Base-by-base conservation (phyloP, 192 early-diverging fungal species). In the Haplosporangium gracile region DNA sequence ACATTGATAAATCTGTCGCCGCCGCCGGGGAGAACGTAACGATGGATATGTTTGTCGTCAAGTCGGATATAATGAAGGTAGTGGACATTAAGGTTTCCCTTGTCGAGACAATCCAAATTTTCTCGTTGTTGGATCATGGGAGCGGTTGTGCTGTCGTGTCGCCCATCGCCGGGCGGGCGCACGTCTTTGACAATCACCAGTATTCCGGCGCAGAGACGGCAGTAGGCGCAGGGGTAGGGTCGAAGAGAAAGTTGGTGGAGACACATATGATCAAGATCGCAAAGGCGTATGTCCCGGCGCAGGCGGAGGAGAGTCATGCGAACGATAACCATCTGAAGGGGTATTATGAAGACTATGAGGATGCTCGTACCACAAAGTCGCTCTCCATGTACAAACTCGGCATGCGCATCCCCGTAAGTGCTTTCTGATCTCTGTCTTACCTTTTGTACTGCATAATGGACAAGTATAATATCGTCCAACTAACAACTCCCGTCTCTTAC, bases 41-140 rank as follows among this genome's bases (percentile, higher is more conserved):
- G 1, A 55, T 86, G 42, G 78, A 86, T 8, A 86, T 86, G 83
- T 86, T 86, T 80, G 75, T 86, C 2, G 74, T 80, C n/a, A 86
- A 86, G 42, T 86, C 83, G 16, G 79, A 86, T 74, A 16, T 86
- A 26, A 86, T 86, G 83, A 75, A 76, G 32, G 83, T 86, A 6
- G 83, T 86, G 34, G 78, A 86, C 32, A 86, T 86, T 63, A 86
- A 86, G 32, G 83, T 86, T 13, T 86, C 83, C 5, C 40, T 86
- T 0, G 83, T 86, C 34, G 83, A 86, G 75, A 86, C 83, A 10
- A 77, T 74, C 20, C 74, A 86, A 22, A 65, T 81, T 15, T 86
- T 68, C 63, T 80, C 83, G 24, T 40, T 86, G 32, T 5, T 86
- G 38, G 71, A 86, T 1, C 6, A 72, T 39, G 34, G 72, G 0